Percentiles rank a stretch among this genome's conserved stretches.
Evolutionary conservation across 2,329 filamentous ascomycete genomes (phyloP).

Genomic region (Periconia digitata): DNA sequence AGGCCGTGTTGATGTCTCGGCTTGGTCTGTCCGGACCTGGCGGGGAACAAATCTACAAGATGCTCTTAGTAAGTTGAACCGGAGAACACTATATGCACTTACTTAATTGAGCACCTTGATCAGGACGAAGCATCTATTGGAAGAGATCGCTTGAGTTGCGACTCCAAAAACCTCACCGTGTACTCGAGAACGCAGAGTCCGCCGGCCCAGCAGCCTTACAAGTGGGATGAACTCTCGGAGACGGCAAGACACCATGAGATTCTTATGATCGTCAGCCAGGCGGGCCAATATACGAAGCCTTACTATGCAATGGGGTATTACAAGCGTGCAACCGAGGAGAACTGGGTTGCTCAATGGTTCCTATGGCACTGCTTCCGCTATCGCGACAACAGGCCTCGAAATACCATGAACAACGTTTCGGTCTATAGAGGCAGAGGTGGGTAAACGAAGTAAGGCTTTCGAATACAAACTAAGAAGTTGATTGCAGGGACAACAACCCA

Average conservation of each 20-base stretch:
- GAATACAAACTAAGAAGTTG: background rate
- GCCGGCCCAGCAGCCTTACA: constrained; percentile 43
- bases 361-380: constrained; percentile 57
- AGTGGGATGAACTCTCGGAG: constrained; percentile 51
- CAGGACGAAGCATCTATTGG: constrained; percentile 49
- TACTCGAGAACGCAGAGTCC: constrained; percentile 35
- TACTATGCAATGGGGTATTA: constrained; percentile 49
- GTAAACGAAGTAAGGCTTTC: background rate
- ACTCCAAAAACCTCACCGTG: constrained; percentile 42
- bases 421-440: too few relatives aligned
- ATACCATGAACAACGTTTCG: too few relatives aligned
- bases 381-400: constrained; percentile 19
- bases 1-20: constrained; percentile 46
- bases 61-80: constrained; percentile 42
- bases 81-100: constrained; percentile 7
- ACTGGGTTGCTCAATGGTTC: constrained; percentile 56
- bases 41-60: constrained; percentile 42
- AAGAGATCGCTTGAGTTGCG: constrained; percentile 45
- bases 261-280: constrained; percentile 43
- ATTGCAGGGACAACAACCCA: background rate
- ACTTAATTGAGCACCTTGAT: background rate
- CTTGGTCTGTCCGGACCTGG: constrained; percentile 38
- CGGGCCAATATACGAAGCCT: constrained; percentile 42
- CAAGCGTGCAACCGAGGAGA: constrained; percentile 45
- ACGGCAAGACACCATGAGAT: constrained; percentile 51